Conservation (phyloP, 2,329 filamentous ascomycete genomes). For the Aspergillus sp. region DNA sequence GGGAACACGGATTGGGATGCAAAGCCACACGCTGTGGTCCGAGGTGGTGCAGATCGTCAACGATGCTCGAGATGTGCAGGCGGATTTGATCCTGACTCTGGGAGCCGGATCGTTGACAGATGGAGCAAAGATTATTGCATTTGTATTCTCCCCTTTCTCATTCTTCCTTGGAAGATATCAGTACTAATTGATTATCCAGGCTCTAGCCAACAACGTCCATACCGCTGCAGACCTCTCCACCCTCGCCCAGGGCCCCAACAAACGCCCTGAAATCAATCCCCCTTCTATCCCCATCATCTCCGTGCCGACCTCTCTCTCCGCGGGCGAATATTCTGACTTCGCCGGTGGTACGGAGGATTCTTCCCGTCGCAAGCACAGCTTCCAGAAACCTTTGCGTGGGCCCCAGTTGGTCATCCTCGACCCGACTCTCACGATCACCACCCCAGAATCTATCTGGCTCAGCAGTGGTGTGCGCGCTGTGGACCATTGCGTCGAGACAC, state of each 20-base stretch:
- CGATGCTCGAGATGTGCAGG: conserved; percentile 33
- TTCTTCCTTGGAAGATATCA: not conserved
- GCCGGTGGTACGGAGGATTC: conserved; percentile 35
- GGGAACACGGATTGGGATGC: conserved; percentile 48
- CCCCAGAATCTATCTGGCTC: conserved; percentile 52
- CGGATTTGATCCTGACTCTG: conserved; percentile 51
- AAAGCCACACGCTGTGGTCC: conserved; percentile 50
- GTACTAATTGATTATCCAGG: conserved; percentile 19
- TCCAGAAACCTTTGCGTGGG: conserved; percentile 34
- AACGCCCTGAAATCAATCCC: conserved; percentile 18
- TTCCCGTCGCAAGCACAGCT: conserved; percentile 33
- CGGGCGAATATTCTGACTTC: conserved; percentile 38
- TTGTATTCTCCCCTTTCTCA: conserved; percentile 25
- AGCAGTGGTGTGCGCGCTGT: conserved; percentile 54
- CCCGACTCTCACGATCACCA: conserved; percentile 47
- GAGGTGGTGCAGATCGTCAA: conserved; percentile 47
- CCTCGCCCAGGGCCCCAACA: conserved; percentile 25
- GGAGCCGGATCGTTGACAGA: conserved; percentile 55
- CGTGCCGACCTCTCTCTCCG: conserved; percentile 39
- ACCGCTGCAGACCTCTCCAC: conserved; percentile 36
- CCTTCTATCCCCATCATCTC: conserved; percentile 30
- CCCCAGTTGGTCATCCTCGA: conserved; percentile 55
- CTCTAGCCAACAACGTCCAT: conserved; percentile 44
- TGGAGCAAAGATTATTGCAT: conserved; percentile 49
- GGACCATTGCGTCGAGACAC: conserved; percentile 55